Conservation (phyloP, 2,329 filamentous ascomycete species). For the Exophiala calicioides region DNA sequence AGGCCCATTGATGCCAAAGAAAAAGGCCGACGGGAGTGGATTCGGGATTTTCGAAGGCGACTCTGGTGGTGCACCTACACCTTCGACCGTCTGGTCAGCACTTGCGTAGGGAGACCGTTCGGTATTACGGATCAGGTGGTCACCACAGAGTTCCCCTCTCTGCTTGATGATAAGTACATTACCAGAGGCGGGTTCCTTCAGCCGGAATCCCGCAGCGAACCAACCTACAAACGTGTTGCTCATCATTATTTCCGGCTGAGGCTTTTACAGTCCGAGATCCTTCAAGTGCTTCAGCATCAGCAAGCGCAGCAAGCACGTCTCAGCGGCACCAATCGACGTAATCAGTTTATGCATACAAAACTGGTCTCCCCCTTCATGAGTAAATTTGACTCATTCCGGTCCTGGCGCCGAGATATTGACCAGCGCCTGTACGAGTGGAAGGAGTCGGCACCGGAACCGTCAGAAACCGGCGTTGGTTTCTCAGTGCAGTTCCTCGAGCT, state of each 20-base stretch:
- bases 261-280: constrained; percentile 87
- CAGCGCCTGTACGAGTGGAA: constrained; percentile 83
- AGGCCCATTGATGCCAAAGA: constrained; percentile 52
- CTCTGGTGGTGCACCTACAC: constrained; percentile 98
- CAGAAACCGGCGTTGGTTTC: constrained; percentile 83
- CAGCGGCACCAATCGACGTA: constrained; percentile 63
- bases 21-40: constrained; percentile 73
- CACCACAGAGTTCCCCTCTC: constrained; percentile 89
- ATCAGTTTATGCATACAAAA: constrained; percentile 74
- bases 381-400: constrained; percentile 79
- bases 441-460: constrained; percentile 71
- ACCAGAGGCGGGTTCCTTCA: constrained; percentile 73
- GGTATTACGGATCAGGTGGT: constrained; percentile 96
- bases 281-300: constrained; percentile 90
- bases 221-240: constrained; percentile 87
- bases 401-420: constrained; percentile 88
- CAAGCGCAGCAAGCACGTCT: constrained; percentile 78
- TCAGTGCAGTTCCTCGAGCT: constrained; percentile 86
- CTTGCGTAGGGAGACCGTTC: constrained; percentile 89
- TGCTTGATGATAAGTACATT: constrained; percentile 85
- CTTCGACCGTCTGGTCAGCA: constrained; percentile 89
- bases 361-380: constrained; percentile 83
- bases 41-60: constrained; percentile 79
- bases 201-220: constrained; percentile 59
- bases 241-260: constrained; percentile 90